Conservation (phyloP, 129 eudicot species). For the Chrysanthemum makinoi region DNA sequence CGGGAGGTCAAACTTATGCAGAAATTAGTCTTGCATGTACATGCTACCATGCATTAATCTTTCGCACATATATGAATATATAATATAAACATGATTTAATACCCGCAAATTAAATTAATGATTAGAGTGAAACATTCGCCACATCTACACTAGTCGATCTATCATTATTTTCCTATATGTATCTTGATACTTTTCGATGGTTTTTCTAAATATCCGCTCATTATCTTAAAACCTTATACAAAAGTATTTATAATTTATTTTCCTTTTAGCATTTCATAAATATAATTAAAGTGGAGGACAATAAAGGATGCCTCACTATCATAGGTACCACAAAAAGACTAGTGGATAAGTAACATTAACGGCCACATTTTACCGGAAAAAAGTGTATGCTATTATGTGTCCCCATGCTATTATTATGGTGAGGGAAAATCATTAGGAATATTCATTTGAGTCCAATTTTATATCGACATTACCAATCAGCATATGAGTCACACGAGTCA, state of each 20-base stretch:
- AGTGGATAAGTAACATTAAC: conserved; percentile 23
- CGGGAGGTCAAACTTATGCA: too few species aligned
- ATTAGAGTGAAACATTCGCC: too few species aligned
- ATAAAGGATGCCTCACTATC: conserved; percentile 10
- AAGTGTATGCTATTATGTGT: background rate
- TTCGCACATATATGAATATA: too few species aligned
- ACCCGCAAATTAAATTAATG: too few species aligned
- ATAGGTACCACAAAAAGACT: conserved; percentile 16
- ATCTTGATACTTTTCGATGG: too few species aligned
- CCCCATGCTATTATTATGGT: conserved; percentile 8
- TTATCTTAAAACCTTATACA: background rate
- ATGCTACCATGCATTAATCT: too few species aligned
- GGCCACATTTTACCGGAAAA: background rate
- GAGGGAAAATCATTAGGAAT: conserved; percentile 14
- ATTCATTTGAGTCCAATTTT: conserved; percentile 26
- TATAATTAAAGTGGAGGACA: conserved; percentile 14
- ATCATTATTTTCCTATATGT: too few species aligned
- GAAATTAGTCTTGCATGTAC: too few species aligned
- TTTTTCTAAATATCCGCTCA: background rate
- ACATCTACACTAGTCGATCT: too few species aligned
- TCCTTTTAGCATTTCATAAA: background rate
- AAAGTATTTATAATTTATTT: background rate
- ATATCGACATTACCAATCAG: background rate
- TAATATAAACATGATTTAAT: too few species aligned
- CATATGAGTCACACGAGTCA: too few species aligned